Conservation (phyloP, 768 basidiomycete genomes). For the Leccinellum albellum region DNA sequence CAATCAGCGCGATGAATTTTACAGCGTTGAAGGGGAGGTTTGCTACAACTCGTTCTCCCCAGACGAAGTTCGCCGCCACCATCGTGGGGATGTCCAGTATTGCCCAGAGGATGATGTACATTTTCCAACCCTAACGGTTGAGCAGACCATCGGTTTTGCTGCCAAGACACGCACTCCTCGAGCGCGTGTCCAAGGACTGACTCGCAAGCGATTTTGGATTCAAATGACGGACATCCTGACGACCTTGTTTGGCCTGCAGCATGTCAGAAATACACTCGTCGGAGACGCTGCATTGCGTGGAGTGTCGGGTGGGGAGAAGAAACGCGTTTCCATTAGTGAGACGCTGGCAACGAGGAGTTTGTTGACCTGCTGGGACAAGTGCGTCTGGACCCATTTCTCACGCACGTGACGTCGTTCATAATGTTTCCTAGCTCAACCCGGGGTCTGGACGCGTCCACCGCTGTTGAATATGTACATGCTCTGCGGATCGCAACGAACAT, state of each 20-base stretch:
- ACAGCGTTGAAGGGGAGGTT: conserved; percentile 65
- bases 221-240: conserved; percentile 43
- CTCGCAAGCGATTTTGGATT: conserved; percentile 32
- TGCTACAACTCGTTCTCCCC: conserved; percentile 74
- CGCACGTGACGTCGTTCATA: conserved; percentile 31
- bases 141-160: conserved; percentile 70
- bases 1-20: conserved; percentile 68
- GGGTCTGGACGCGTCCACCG: conserved; percentile 66
- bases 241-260: conserved; percentile 73
- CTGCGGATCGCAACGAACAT: conserved; percentile 65
- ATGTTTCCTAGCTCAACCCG: conserved; percentile 55
- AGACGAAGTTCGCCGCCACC: conserved; percentile 56
- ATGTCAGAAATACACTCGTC: conserved; percentile 69
- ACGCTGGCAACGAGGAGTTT: conserved; percentile 65
- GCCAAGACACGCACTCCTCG: conserved; percentile 66
- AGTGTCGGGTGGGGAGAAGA: conserved; percentile 75
- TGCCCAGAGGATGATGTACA: conserved; percentile 84
- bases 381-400: conserved; percentile 31
- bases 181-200: conserved; percentile 40
- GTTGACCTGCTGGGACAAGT: conserved; percentile 77
- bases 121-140: conserved; percentile 79
- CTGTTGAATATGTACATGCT: conserved; percentile 69
- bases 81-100: conserved; percentile 78
- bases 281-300: conserved; percentile 81
- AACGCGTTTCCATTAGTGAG: conserved; percentile 79